Percentiles rank a stretch among this genome's conserved stretches.
These are phyloP conservation scores for Dictyostelium brefeldianum DNA, from an alignment of 78 protist genomes.

Conservation along the genomic window DNA sequence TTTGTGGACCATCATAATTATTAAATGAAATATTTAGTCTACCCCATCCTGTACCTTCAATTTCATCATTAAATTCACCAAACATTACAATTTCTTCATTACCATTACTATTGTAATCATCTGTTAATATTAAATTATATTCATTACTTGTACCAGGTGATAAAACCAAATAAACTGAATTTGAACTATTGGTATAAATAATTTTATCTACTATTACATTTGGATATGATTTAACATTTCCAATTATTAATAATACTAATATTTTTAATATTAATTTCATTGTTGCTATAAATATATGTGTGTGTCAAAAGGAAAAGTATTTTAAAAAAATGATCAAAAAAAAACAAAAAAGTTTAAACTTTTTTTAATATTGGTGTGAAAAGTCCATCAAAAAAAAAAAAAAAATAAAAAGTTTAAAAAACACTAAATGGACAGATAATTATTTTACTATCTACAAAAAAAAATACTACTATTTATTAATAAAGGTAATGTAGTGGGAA, in stretches of 20 bases:
- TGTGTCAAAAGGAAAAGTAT: no score
- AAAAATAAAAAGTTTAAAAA: background rate
- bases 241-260: background rate
- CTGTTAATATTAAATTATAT: background rate
- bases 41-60: background rate
- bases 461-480: no score
- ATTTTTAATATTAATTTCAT: background rate
- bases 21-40: background rate
- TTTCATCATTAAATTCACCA: background rate
- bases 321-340: background rate
- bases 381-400: background rate
- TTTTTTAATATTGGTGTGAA: no score
- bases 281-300: no score
- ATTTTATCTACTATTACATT: background rate
- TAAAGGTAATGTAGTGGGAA: no score
- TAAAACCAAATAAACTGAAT: background rate
- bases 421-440: background rate
- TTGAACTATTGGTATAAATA: conserved; percentile 10
- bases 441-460: background rate
- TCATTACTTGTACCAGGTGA: background rate
- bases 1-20: background rate
- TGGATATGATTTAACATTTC: background rate
- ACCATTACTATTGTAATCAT: no score
- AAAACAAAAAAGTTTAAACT: conserved; percentile 2
- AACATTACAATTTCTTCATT: conserved; percentile 3